Percentiles rank a stretch among this genome's conserved stretches.
Evolutionary conservation across 2,329 filamentous ascomycete genomes (phyloP).

Genomic region (Fusarium citri): DNA sequence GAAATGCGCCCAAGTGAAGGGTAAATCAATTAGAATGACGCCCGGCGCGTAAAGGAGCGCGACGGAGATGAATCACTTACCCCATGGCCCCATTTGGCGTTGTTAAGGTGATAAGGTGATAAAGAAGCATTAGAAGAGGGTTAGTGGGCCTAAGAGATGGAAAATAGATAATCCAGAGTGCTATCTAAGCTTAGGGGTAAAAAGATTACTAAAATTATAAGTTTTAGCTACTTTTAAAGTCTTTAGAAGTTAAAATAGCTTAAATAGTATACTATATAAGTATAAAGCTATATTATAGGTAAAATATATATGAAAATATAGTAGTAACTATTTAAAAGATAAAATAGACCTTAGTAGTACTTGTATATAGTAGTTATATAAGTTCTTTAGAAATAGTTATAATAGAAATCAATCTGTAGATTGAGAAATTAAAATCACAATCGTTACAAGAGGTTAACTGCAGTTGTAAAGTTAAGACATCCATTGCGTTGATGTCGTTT

Average conservation of each 20-base stretch:
- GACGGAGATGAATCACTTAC: conserved; percentile 30
- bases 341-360: background rate
- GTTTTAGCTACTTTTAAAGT: background rate
- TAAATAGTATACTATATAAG: background rate
- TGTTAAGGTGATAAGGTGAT: conserved; percentile 23
- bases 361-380: background rate
- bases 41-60: conserved; percentile 14
- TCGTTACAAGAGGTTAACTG: background rate
- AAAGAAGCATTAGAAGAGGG: conserved; percentile 5
- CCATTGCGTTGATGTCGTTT: no score
- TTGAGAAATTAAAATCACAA: background rate
- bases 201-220: background rate
- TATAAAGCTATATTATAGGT: background rate
- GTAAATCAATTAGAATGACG: conserved; percentile 1
- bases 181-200: background rate
- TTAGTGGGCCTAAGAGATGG: conserved; percentile 10
- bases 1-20: conserved; percentile 6
- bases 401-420: background rate
- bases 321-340: background rate
- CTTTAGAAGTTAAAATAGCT: background rate
- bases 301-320: background rate
- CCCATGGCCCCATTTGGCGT: conserved; percentile 33
- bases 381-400: background rate
- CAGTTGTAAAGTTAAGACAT: background rate
- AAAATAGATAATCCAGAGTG: conserved; percentile 21